A percentile compares a stretch with the other conserved stretches of the same genome.
Conservation (phyloP, 2,329 filamentous ascomycete species). For the Lecanicillium sp. region DNA sequence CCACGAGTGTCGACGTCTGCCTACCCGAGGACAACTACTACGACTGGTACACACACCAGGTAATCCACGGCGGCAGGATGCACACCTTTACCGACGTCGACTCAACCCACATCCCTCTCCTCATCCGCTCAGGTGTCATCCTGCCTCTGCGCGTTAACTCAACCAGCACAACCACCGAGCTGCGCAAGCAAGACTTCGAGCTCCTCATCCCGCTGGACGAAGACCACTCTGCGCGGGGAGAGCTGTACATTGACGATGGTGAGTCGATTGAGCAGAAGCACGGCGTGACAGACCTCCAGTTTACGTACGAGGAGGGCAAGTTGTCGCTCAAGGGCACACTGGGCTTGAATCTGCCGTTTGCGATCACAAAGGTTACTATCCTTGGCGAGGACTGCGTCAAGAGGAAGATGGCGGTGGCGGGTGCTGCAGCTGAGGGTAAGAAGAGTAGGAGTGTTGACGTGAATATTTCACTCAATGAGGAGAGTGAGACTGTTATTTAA, state of each 20-base stretch:
- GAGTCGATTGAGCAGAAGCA: conserved; percentile 50
- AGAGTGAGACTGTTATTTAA: conserved; percentile 9
- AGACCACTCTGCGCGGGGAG: conserved; percentile 55
- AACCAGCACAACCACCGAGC: conserved; percentile 53
- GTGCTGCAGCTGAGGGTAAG: conserved; percentile 1
- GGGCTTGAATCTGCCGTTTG: conserved; percentile 36
- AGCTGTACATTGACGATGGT: conserved; percentile 72
- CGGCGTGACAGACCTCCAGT: conserved; percentile 46
- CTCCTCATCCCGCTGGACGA: conserved; percentile 55
- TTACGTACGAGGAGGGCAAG: conserved; percentile 46
- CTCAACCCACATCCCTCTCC: conserved; percentile 48
- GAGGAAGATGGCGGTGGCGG: conserved; percentile 2
- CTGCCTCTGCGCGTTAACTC: conserved; percentile 46
- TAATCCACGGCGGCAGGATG: conserved; percentile 3
- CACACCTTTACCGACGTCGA: conserved; percentile 25
- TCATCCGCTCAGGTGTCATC: conserved; percentile 54
- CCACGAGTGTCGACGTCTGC: conserved; percentile 32
- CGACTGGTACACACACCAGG: conserved; percentile 31
- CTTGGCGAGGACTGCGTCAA: conserved; percentile 25
- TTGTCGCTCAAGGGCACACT: conserved; percentile 46
- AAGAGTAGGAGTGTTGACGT: conserved; percentile 6
- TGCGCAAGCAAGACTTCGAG: conserved; percentile 57
- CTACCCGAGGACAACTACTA: conserved; percentile 38
- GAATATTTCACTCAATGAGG: conserved; percentile 9
- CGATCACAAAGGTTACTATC: conserved; percentile 41